Evolutionary conservation across 1,284 basidiomycete species (phyloP).

Genomic region (Sporisorium scitamineum): DNA sequence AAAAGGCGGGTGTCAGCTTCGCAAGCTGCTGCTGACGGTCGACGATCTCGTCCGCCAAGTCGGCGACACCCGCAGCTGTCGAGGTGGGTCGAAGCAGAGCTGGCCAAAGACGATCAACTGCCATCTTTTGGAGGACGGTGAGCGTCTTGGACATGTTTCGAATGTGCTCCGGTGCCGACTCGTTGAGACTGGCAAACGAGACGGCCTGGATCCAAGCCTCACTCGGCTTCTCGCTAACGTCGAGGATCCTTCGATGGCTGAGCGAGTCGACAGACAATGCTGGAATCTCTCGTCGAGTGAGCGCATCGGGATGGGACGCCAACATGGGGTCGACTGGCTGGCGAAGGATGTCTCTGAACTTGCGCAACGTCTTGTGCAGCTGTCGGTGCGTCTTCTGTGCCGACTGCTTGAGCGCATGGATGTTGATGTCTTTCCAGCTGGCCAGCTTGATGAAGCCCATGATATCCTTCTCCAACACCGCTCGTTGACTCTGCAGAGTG

Average conservation of each 20-base stretch:
- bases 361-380: conserved; percentile 89
- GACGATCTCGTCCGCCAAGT: conserved; percentile 82
- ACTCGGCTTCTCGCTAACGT: conserved; percentile 13
- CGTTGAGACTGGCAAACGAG: conserved; percentile 15
- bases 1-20: conserved; percentile 59
- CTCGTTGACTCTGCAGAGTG: conserved; percentile 76
- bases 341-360: conserved; percentile 88
- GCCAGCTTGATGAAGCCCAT: conserved; percentile 90
- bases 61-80: conserved; percentile 72
- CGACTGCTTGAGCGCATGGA: conserved; percentile 91
- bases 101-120: conserved; percentile 39
- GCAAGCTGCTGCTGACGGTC: conserved; percentile 76
- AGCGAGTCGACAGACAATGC: conserved; percentile 23
- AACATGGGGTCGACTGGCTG: conserved; percentile 75
- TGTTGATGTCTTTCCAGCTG: conserved; percentile 97
- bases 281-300: conserved; percentile 49
- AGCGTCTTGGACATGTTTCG: conserved; percentile 54
- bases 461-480: conserved; percentile 82
- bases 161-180: conserved; percentile 42
- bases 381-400: conserved; percentile 91
- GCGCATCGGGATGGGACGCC: conserved; percentile 48
- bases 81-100: conserved; percentile 24
- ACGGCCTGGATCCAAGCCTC: conserved; percentile 29
- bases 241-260: conserved; percentile 5
- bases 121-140: conserved; percentile 42